These are phyloP conservation scores for Juncus effusus DNA, from an alignment of 176 grass and related monocot species.

Conservation along the genomic window DNA sequence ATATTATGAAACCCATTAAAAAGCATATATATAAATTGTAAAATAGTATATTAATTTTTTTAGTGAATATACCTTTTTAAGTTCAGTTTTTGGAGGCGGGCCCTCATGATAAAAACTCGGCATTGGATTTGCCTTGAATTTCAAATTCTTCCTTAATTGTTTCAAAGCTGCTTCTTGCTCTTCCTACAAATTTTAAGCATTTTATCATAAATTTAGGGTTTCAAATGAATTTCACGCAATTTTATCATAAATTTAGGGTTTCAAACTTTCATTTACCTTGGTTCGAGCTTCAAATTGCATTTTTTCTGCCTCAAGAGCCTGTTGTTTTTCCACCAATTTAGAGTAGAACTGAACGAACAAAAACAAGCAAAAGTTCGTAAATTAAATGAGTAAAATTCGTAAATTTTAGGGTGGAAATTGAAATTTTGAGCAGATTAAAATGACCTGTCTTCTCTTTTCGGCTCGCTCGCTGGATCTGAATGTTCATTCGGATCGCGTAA, in stretches of 20 bases:
- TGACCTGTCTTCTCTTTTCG: conserved; percentile 47
- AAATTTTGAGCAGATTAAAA: background rate
- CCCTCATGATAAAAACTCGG: conserved; percentile 92
- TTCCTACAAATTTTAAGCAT: conserved; percentile 47
- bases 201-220: conserved; percentile 14
- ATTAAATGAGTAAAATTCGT: background rate
- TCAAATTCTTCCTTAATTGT: conserved; percentile 85
- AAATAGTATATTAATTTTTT: too few species aligned
- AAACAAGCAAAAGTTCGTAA: background rate
- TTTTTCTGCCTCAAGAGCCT: conserved; percentile 52
- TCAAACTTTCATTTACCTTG: conserved; percentile 25
- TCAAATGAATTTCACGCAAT: conserved; percentile 8
- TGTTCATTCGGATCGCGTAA: too few species aligned
- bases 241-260: background rate
- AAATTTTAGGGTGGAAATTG: background rate
- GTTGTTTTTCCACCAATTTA: conserved; percentile 48
- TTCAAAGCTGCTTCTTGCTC: conserved; percentile 84
- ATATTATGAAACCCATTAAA: too few species aligned
- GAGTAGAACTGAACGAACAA: conserved; percentile 33
- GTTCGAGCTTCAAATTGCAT: conserved; percentile 36
- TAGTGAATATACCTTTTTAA: conserved; percentile 63
- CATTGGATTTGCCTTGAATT: conserved; percentile 79
- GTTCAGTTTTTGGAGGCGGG: conserved; percentile 73
- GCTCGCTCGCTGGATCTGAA: conserved; percentile 51
- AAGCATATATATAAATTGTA: too few species aligned